These are phyloP conservation scores for Castanospermum australe DNA, from an alignment of 306 rosid species.

Conservation along the genomic window DNA sequence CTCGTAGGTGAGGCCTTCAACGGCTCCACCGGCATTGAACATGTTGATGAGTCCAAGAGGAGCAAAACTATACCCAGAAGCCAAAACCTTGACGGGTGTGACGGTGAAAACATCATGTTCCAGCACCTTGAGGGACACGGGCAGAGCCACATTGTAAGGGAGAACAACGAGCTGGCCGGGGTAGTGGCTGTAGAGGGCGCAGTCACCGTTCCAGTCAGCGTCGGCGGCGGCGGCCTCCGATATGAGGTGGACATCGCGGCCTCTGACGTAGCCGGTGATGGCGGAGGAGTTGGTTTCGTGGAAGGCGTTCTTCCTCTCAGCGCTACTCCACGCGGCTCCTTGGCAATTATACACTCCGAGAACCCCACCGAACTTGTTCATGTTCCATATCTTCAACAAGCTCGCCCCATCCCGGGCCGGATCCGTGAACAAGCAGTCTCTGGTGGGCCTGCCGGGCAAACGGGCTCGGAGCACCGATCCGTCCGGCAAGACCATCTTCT, in stretches of 20 bases:
- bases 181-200: slow-evolving; percentile 49
- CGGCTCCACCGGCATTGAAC: slow-evolving; percentile 88
- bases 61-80: slow-evolving; percentile 52
- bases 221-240: slow-evolving; percentile 41
- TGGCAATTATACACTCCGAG: slow-evolving; percentile 89
- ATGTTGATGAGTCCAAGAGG: slow-evolving; percentile 75
- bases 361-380: slow-evolving; percentile 77
- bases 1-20: slow-evolving; percentile 60
- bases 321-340: slow-evolving; percentile 89
- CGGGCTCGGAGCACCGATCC: slow-evolving; percentile 79
- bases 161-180: slow-evolving; percentile 51
- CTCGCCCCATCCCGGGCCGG: slow-evolving; percentile 85
- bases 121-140: slow-evolving; percentile 69
- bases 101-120: slow-evolving; percentile 75
- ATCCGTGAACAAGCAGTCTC: slow-evolving; percentile 76
- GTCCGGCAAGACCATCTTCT: slow-evolving; percentile 73
- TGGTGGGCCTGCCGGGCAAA: slow-evolving; percentile 89
- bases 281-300: slow-evolving; percentile 52
- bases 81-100: slow-evolving; percentile 64
- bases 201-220: slow-evolving; percentile 67
- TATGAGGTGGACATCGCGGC: slow-evolving; percentile 72
- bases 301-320: slow-evolving; percentile 65
- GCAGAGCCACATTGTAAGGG: slow-evolving; percentile 65
- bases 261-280: slow-evolving; percentile 57
- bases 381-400: slow-evolving; percentile 93